phyloP scores from a whole-genome alignment of 257 asterid genomes.

The Solanum clarkiae region DNA sequence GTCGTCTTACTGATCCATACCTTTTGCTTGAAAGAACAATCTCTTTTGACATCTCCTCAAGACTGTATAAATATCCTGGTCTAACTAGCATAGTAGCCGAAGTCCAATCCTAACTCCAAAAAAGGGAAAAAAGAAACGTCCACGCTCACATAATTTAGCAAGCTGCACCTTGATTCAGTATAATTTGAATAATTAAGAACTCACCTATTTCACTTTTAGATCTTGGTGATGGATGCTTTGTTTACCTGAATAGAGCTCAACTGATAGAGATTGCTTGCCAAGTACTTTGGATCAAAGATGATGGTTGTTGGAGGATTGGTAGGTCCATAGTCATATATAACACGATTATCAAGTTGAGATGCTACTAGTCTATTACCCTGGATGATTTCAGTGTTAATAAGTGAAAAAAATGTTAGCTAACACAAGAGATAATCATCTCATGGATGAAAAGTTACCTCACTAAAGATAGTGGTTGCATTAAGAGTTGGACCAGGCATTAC shows the following conservation, averaged over 20 bases:
- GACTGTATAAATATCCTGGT: not conserved
- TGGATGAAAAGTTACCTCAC: constrained; percentile 6
- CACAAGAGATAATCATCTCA: not conserved
- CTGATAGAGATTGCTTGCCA: constrained; percentile 8
- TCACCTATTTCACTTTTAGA: not conserved
- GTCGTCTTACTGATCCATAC: constrained; percentile 17
- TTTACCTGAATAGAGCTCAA: constrained; percentile 14
- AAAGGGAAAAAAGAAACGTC: not conserved
- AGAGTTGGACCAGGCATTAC: constrained; percentile 13
- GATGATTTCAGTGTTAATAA: not conserved
- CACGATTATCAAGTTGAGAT: not conserved
- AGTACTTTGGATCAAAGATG: constrained; percentile 6
- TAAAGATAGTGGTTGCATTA: not conserved
- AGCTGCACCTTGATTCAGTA: not conserved
- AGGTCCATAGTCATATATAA: constrained; percentile 4
- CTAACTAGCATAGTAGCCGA: constrained; percentile 13
- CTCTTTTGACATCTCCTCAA: constrained; percentile 1
- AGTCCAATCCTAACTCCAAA: constrained; percentile 11
- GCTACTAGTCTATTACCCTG: not conserved
- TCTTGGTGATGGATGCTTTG: not conserved
- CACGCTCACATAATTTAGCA: not conserved
- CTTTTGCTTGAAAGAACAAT: not conserved
- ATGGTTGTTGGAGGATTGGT: constrained; percentile 14
- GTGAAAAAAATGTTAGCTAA: not conserved
- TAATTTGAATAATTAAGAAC: not conserved